These are phyloP conservation scores for Fulvia fulva DNA, from an alignment of 2,329 filamentous ascomycete genomes.

Conservation along the genomic window DNA sequence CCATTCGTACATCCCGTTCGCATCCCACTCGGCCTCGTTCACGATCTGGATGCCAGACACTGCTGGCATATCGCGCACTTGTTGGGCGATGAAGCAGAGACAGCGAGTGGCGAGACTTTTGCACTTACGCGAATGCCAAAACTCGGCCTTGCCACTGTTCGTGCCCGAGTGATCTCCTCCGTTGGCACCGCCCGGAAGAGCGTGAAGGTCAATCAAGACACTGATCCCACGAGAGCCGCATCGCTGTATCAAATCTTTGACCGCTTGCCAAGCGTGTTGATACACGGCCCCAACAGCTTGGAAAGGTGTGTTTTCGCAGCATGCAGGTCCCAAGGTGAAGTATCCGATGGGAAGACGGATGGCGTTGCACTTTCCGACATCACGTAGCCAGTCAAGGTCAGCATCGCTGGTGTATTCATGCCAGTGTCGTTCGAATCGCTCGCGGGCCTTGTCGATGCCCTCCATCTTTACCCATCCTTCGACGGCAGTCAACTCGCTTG, in stretches of 20 bases:
- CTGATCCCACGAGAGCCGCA: constrained; percentile 50
- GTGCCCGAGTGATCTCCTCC: constrained; percentile 54
- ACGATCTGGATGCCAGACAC: constrained; percentile 58
- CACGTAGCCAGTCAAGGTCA: constrained; percentile 52
- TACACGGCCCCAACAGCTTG: constrained; percentile 49
- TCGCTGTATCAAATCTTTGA: constrained; percentile 46
- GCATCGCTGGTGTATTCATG: constrained; percentile 46
- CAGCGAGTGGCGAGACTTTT: constrained; percentile 47
- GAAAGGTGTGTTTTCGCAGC: constrained; percentile 52
- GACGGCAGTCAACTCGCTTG: constrained; percentile 52
- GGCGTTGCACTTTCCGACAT: constrained; percentile 52
- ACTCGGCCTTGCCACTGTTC: constrained; percentile 47
- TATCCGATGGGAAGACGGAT: constrained; percentile 60
- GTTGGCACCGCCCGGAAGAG: constrained; percentile 57
- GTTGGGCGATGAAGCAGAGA: constrained; percentile 48
- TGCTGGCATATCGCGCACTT: constrained; percentile 43
- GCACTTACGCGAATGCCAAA: constrained; percentile 47
- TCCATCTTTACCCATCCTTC: constrained; percentile 44
- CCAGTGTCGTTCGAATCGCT: constrained; percentile 55
- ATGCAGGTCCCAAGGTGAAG: constrained; percentile 52
- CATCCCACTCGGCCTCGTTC: constrained; percentile 53
- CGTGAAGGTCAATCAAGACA: constrained; percentile 57
- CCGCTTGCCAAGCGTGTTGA: constrained; percentile 49
- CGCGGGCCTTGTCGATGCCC: constrained; percentile 47
- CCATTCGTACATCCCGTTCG: constrained; percentile 53